Base-by-base conservation (phyloP, 2,329 filamentous ascomycete genomes). In the Leptographium wingfieldii region DNA sequence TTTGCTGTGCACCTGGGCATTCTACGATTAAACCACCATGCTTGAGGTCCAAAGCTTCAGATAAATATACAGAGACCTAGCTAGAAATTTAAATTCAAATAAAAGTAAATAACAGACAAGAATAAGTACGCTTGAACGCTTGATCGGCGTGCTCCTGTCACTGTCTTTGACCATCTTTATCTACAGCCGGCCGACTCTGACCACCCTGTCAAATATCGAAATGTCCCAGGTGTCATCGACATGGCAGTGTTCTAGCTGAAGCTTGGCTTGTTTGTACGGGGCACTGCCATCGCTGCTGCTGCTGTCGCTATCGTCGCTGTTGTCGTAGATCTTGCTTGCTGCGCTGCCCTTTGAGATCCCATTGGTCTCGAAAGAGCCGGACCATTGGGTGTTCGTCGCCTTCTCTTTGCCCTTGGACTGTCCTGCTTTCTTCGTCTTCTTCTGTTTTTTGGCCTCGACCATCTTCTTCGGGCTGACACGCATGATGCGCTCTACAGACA, bases 1-100 rank as follows among this genome's bases (percentile, higher is more conserved):
- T 96, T 95, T 73, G 84, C 89, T 35, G 82, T 96, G 9, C 91
- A 97, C 74, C 66, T 95, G 25, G 87, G 90, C 14, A 70, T 92
- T 27, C 72, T 92, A 63, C 58, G 62, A 3, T 40, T 58, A n/a
- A 9, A 35, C 33, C 6, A 35, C 7, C 33, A 35, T 5, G 5
- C 33, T 5, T 11, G 9, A 35, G 10, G 33, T 35, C 33, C 9
- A 35, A 35, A 35, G 38, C 38, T 40, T 40, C 14, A 16, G 12
- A 16, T 40, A 40, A 16, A 40, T 16, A 16, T 40, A 16, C 16
- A 40, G 35, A 38, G 38, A 16, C 38, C 3, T 40, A 16, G 6
- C 38, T 40, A 51, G 48, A 51, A 49, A 29, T 11, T 14, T 19
- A 33, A 40, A 31, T 31, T 31, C 7, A 35, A 35, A 35, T 2